Evolutionary conservation across 208 protist species (phyloP), one percentile per base, ranked within the genome.

Genomic region (Trypanosoma rangeli): DNA sequence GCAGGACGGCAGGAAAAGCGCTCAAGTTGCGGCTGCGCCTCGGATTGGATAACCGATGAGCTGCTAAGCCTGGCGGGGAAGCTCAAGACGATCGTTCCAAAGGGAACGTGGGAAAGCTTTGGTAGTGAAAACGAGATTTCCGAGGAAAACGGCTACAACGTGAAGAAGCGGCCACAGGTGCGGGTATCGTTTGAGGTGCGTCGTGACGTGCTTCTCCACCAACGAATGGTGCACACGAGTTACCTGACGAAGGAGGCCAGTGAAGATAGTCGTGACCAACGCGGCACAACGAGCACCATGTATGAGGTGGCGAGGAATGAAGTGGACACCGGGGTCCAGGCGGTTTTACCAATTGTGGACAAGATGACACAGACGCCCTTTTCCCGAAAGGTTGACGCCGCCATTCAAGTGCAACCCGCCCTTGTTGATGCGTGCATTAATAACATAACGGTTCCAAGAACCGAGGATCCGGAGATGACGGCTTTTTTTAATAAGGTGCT

Each of bases 191-290:
- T 92, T 64, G 80, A 91, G 57, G 80, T 92, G 18, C 58, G 79
- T 9, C 80, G 90, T 7, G 68, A 90, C 59, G 72, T 89, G 28
- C 59, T 95, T 10, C 55, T 95, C 50, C 70, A 77, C 39, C 84
- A 92, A 53, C 85, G 78, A 72, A 69, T 73, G 55, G 71, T 74
- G 18, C 72, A 83, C 22, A 76, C 77, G 49, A 72, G 73, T 59
- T 93, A 84, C 68, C 55, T 95, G 29, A 90, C 86, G 4, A 93
- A 93, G 70, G 91, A 96, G 62, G 91, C 91, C 0, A 92, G 86
- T 64, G 91, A 96, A 68, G 91, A 96, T 76, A 89, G 87, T 62
- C 85, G 91, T 42, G 88, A 96, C 66, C 67, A 91, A 26, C 91
- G 91, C 49, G 84, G 79, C 0, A 75, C 79, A 18, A 68, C 71